Evolutionary conservation across 164 flowering plant species (phyloP).

Genomic region (Magnolia changhungtana): DNA sequence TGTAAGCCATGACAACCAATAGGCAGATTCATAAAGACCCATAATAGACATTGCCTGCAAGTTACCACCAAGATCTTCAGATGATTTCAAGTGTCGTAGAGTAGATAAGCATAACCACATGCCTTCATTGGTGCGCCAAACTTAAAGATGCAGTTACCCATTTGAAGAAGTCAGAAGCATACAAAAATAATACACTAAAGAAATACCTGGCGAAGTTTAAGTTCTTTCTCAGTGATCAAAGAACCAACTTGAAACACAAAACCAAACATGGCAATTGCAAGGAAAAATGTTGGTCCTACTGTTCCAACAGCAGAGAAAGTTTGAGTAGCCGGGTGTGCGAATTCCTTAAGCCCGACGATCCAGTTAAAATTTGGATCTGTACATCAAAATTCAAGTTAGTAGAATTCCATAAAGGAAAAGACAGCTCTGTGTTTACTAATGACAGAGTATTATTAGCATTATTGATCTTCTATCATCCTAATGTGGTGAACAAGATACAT

Average conservation of each 20-base stretch:
- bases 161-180: too few relatives aligned
- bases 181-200: too few relatives aligned
- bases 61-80: background rate
- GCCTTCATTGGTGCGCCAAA: background rate
- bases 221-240: constrained; percentile 83
- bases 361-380: constrained; percentile 81
- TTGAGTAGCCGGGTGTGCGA: constrained; percentile 35
- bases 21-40: constrained; percentile 95
- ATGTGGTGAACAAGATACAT: too few relatives aligned
- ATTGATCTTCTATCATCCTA: too few relatives aligned
- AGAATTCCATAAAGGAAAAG: background rate
- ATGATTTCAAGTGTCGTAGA: background rate
- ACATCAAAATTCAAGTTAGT: constrained; percentile 8
- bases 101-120: background rate
- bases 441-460: too few relatives aligned
- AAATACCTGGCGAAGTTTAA: constrained; percentile 93
- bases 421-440: background rate
- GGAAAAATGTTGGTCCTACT: constrained; percentile 78
- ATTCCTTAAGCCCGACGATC: constrained; percentile 78
- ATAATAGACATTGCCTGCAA: constrained; percentile 89
- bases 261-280: constrained; percentile 88
- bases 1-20: constrained; percentile 93
- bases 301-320: constrained; percentile 30
- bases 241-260: constrained; percentile 84
- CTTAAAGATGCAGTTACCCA: too few relatives aligned